phyloP scores from a whole-genome alignment of 2,329 filamentous ascomycete species.

The Botryotinia narcissicola region DNA sequence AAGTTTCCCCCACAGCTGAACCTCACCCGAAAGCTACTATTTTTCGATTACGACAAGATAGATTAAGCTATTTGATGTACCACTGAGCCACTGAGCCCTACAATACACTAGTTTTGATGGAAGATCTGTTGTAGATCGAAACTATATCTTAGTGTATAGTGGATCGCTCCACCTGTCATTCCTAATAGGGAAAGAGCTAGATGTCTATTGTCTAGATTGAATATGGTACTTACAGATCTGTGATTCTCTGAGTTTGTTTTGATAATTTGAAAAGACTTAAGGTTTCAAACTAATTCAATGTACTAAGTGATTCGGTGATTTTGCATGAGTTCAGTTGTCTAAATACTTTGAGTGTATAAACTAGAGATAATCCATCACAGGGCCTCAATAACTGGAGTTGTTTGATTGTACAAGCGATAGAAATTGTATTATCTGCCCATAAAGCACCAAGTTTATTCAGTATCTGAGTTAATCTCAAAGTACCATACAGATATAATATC shows the following conservation, averaged over 20 bases:
- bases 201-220: neutral
- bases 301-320: neutral
- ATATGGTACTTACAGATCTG: no score
- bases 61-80: neutral
- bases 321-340: neutral
- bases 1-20: neutral
- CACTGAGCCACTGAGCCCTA: neutral
- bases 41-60: neutral
- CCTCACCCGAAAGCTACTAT: neutral
- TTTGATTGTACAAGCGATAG: neutral
- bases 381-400: accelerated
- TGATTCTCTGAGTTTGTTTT: neutral
- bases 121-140: neutral
- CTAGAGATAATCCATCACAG: accelerated
- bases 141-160: neutral
- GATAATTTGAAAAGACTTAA: neutral
- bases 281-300: no score
- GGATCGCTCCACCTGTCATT: no score
- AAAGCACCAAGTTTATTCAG: neutral
- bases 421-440: accelerated
- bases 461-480: neutral
- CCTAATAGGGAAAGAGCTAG: neutral
- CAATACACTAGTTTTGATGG: neutral
- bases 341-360: neutral
- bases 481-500: neutral